Conservation (phyloP, 495 filamentous ascomycete species). For the Sporormia fimetaria region DNA sequence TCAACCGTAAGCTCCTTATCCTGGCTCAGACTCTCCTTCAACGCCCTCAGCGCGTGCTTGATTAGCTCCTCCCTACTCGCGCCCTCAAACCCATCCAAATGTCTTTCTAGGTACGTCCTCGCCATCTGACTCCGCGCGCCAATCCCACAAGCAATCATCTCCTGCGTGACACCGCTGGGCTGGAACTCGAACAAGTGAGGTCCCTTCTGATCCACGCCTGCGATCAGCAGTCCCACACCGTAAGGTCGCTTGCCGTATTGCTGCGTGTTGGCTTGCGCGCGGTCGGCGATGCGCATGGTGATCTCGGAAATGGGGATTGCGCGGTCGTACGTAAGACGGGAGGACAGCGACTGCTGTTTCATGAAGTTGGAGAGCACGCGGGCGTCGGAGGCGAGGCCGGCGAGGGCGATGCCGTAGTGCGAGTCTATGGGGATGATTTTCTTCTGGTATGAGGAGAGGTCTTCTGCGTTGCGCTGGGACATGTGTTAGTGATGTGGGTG, state of each 20-base stretch:
- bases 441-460: slow-evolving; percentile 98
- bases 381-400: slow-evolving; percentile 93
- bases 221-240: slow-evolving; percentile 86
- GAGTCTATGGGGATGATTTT: slow-evolving; percentile 94
- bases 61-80: slow-evolving; percentile 73
- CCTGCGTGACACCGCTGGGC: slow-evolving; percentile 86
- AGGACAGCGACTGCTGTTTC: slow-evolving; percentile 95
- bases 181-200: slow-evolving; percentile 98
- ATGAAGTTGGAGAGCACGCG: slow-evolving; percentile 99
- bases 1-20: slow-evolving; percentile 95
- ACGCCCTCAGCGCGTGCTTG: slow-evolving; percentile 73
- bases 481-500: slow-evolving; percentile 6
- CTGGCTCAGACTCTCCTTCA: slow-evolving; percentile 92
- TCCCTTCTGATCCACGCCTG: slow-evolving; percentile 84
- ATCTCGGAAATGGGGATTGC: slow-evolving; percentile 80
- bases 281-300: slow-evolving; percentile 81
- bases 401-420: slow-evolving; percentile 90
- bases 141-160: slow-evolving; percentile 92
- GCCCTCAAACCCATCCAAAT: slow-evolving; percentile 67
- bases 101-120: slow-evolving; percentile 86
- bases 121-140: slow-evolving; percentile 95
- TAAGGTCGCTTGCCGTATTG: slow-evolving; percentile 95
- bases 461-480: slow-evolving; percentile 89
- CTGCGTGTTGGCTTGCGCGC: slow-evolving; percentile 95
- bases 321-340: slow-evolving; percentile 89